Evolutionary conservation across 202 grass and related monocot species (phyloP).

Genomic region (Digitaria exilis): DNA sequence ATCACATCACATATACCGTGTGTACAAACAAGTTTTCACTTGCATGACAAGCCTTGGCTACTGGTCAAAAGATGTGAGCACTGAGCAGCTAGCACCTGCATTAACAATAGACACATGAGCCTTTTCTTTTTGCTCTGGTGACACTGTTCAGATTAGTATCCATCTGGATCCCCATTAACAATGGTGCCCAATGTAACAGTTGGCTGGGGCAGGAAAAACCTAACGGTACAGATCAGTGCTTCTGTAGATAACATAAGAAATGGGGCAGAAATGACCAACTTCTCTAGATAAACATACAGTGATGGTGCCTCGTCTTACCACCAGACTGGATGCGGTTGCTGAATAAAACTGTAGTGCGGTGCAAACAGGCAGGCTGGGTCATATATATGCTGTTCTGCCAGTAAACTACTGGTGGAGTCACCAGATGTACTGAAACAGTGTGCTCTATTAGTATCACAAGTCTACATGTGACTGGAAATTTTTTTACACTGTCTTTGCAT

Average conservation of each 20-base stretch:
- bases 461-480: background rate
- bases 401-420: conserved; percentile 7
- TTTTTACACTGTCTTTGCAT: background rate
- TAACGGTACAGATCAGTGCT: conserved; percentile 26
- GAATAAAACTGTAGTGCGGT: conserved; percentile 27
- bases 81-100: background rate
- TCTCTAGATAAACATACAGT: conserved; percentile 10
- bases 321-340: conserved; percentile 12
- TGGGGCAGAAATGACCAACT: conserved; percentile 6
- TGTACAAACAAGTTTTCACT: conserved; percentile 31
- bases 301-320: background rate
- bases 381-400: background rate
- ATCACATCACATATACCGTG: background rate
- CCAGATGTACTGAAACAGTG: conserved; percentile 30
- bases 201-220: conserved; percentile 9
- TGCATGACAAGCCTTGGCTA: conserved; percentile 28
- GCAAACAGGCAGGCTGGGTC: conserved; percentile 22
- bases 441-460: background rate
- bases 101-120: conserved; percentile 24
- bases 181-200: conserved; percentile 40
- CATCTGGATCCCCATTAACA: conserved; percentile 36
- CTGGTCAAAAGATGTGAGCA: conserved; percentile 41
- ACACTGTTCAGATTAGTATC: conserved; percentile 14
- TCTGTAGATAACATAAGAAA: conserved; percentile 39
- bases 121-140: background rate